Base-by-base conservation (phyloP, 2,329 filamentous ascomycete genomes). In the Cercospora sp. region DNA sequence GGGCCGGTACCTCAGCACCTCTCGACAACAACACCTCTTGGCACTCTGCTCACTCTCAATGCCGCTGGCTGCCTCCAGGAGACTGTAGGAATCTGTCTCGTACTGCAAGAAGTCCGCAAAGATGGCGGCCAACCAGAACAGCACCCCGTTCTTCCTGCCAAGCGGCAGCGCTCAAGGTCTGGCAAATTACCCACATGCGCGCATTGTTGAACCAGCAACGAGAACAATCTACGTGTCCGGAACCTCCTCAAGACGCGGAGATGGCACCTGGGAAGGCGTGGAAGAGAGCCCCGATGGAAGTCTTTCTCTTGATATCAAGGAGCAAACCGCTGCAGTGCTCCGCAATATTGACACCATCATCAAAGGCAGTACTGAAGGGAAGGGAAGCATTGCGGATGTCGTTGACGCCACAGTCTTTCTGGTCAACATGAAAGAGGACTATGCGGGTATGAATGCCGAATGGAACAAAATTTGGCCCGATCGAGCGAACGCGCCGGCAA, bases 371-470 rank as follows among this genome's bases (percentile, higher is more conserved):
- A 65, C 69, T 0, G 58, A 66, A 30, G 63, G 65, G 8, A 64
- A 16, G 33, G 65, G 69, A 48, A 67, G 69, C 60, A 67, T 71
- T 7, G 67, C 67, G 5, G 60, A 71, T 42, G 59, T 71, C 13
- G 65, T 71, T 3, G 69, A 71, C 40, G 73, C 80, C 3, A 78
- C 79, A 10, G 79, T 83, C 10, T 83, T 81, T 63, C 72, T 83
- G 5, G 53, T 79, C 9, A 79, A 83, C 67, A 82, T 82, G 79
- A 76, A 81, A 68, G 73, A 70, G 0, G 74, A 83, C 31, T 82
- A 83, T 66, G 75, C 76, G 5, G 81, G 78, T 16, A 82, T 83
- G 81, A 82, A 83, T 61, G 81, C 82, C 70, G 81, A 81, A 70
- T 83, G 81, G 82, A 83, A 83, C 68, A 80, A 81, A 71, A 76